Percentiles rank a stretch among this genome's conserved stretches.
Conservation (phyloP, 345 rosid genomes). For the Euphorbia pulcherrima region DNA sequence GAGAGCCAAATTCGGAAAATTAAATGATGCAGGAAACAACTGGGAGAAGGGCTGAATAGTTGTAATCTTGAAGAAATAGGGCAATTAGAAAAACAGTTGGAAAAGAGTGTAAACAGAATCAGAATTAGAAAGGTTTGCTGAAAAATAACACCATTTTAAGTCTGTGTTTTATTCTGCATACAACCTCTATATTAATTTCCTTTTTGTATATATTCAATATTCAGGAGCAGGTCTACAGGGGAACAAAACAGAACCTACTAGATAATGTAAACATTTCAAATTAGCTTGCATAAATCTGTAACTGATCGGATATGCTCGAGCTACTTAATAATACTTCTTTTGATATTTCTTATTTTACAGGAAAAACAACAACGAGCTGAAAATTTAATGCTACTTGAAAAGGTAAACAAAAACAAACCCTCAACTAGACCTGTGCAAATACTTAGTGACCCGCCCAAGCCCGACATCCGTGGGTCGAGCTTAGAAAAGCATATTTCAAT, state of each 20-base stretch:
- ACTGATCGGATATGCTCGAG: background rate
- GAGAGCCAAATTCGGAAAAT: too few relatives aligned
- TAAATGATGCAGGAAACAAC: constrained; percentile 29
- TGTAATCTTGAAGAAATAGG: constrained; percentile 40
- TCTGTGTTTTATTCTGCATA: background rate
- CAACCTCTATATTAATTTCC: too few relatives aligned
- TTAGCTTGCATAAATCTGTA: background rate
- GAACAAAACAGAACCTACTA: constrained; percentile 55
- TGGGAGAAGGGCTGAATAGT: constrained; percentile 36
- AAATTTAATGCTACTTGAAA: constrained; percentile 12
- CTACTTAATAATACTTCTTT: background rate
- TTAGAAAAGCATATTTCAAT: too few relatives aligned
- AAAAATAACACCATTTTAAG: background rate
- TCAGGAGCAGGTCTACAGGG: constrained; percentile 71
- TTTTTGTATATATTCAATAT: background rate
- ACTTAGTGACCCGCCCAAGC: too few relatives aligned
- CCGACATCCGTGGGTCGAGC: too few relatives aligned
- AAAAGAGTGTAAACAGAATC: constrained; percentile 32
- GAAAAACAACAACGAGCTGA: constrained; percentile 16
- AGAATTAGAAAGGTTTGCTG: constrained; percentile 37
- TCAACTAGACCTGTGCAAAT: too few relatives aligned
- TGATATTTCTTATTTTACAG: background rate
- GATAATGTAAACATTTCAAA: constrained; percentile 49
- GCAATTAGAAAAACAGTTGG: constrained; percentile 38
- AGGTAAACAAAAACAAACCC: constrained; percentile 11